Conservation (phyloP, 805 yeast genomes). For the Candida namnaoensis region DNA sequence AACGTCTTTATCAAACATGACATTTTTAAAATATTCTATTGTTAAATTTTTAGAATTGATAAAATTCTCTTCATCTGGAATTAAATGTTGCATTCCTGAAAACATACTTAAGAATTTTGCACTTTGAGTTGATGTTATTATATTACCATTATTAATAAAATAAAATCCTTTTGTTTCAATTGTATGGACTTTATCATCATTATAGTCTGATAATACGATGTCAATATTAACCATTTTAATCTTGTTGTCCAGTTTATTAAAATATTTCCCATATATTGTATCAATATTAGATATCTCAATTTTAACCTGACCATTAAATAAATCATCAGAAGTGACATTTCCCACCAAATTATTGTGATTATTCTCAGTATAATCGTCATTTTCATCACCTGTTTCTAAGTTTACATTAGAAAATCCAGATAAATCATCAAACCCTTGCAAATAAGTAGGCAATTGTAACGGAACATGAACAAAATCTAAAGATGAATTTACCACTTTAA, state of each 20-base stretch:
- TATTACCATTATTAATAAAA: constrained; percentile 57
- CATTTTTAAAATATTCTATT: constrained; percentile 32
- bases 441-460: constrained; percentile 12
- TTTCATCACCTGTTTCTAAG: background rate
- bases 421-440: constrained; percentile 6
- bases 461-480: constrained; percentile 10
- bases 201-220: constrained; percentile 28
- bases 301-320: constrained; percentile 17
- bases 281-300: constrained; percentile 12
- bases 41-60: constrained; percentile 36
- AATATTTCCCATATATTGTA: constrained; percentile 11
- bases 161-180: constrained; percentile 53
- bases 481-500: constrained; percentile 15
- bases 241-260: constrained; percentile 25
- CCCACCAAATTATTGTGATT: constrained; percentile 4
- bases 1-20: constrained; percentile 16
- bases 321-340: constrained; percentile 22
- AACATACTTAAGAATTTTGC: constrained; percentile 58
- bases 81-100: constrained; percentile 48
- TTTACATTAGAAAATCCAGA: background rate
- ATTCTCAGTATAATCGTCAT: too few relatives aligned
- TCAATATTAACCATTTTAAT: constrained; percentile 28
- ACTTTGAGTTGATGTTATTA: constrained; percentile 48
- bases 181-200: constrained; percentile 39
- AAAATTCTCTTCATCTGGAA: constrained; percentile 34